These are phyloP conservation scores for Pseudopithomyces chartarum DNA, from an alignment of 2,329 filamentous ascomycete genomes.

Conservation along the genomic window DNA sequence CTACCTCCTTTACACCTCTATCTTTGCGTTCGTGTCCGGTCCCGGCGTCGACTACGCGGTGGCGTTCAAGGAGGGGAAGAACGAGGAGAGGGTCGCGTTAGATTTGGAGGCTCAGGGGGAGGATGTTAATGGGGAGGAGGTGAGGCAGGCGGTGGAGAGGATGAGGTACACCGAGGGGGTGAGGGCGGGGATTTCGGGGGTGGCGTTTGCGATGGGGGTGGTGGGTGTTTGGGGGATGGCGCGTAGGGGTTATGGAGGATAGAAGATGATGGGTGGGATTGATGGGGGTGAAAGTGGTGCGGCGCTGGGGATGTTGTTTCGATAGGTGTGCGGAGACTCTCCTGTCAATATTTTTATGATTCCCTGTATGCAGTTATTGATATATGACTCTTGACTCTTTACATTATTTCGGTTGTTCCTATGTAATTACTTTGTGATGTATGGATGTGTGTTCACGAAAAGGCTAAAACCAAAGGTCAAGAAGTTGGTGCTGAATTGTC, in stretches of 20 bases:
- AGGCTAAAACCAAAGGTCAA: too few species aligned
- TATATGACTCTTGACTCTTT: not conserved
- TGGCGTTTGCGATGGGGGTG: slow-evolving; percentile 54
- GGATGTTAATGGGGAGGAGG: slow-evolving; percentile 56
- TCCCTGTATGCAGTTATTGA: not conserved
- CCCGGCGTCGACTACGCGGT: slow-evolving; percentile 45
- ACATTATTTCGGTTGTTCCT: not conserved
- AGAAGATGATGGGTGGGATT: not conserved
- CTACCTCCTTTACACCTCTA: slow-evolving; percentile 84
- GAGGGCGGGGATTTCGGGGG: slow-evolving; percentile 48
- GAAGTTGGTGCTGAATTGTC: too few species aligned
- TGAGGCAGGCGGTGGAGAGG: slow-evolving; percentile 52
- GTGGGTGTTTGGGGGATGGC: slow-evolving; percentile 58
- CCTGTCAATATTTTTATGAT: slow-evolving; percentile 1
- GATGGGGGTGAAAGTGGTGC: not conserved
- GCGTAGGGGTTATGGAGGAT: too few species aligned
- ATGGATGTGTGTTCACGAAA: too few species aligned
- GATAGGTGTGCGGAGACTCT: not conserved
- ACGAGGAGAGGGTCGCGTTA: slow-evolving; percentile 28
- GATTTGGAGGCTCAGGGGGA: slow-evolving; percentile 43
- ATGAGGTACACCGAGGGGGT: slow-evolving; percentile 49
- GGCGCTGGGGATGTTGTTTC: not conserved
- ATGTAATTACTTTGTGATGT: too few species aligned
- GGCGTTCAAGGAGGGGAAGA: slow-evolving; percentile 24
- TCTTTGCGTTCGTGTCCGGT: slow-evolving; percentile 62